Evolutionary conservation across 2,329 filamentous ascomycete species (phyloP).

Genomic region (Sodiomyces alkalinus): DNA sequence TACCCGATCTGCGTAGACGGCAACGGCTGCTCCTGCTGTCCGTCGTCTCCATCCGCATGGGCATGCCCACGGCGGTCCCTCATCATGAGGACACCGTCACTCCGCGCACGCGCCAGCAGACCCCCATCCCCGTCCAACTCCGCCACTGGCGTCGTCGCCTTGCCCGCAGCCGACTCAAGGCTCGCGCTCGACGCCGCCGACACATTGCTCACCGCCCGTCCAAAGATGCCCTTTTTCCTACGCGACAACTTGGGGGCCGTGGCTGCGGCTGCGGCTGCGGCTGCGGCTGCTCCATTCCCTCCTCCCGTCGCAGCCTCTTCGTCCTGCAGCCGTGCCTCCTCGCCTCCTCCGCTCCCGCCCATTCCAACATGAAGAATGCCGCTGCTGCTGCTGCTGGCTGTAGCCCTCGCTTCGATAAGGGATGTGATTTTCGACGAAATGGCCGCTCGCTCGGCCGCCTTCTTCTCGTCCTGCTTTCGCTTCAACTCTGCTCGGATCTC

Average conservation of each 20-base stretch:
- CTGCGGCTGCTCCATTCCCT: conserved; percentile 3
- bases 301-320: conserved; percentile 3
- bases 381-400: conserved; percentile 7
- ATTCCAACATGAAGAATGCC: no score
- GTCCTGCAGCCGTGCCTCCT: conserved; percentile 2
- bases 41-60: no score
- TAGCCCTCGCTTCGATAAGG: conserved; percentile 20
- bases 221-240: conserved; percentile 35
- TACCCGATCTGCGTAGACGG: conserved; percentile 39
- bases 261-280: conserved; percentile 7
- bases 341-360: no score
- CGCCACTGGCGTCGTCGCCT: conserved; percentile 7
- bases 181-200: conserved; percentile 35
- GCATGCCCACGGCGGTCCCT: no score
- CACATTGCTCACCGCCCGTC: conserved; percentile 41
- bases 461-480: conserved; percentile 8
- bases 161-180: conserved; percentile 15
- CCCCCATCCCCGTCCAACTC: conserved; percentile 13
- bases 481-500: conserved; percentile 8
- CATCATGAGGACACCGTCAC: no score
- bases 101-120: conserved; percentile 1
- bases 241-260: conserved; percentile 13
- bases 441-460: conserved; percentile 22
- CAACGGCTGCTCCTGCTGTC: conserved; percentile 13
- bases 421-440: conserved; percentile 20